Conservation (phyloP, 352 stramenopile species). For the Globisporangium carolinianum region DNA sequence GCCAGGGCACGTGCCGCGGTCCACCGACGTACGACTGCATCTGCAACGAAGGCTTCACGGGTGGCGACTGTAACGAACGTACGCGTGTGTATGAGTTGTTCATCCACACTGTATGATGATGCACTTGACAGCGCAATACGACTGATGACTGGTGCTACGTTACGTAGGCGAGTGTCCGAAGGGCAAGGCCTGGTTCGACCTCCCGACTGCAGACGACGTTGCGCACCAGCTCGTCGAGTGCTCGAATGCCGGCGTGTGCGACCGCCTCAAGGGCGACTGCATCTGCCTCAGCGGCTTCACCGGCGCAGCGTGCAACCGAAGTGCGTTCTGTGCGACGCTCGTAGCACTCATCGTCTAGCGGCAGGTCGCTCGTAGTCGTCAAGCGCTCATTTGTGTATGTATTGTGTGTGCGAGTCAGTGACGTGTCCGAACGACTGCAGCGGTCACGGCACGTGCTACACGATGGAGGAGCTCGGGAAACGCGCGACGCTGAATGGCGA, state of each 20-base stretch:
- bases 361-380: too few relatives aligned
- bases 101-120: too few relatives aligned
- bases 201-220: slow-evolving; percentile 33
- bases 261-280: slow-evolving; percentile 65
- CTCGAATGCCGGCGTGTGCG: slow-evolving; percentile 63
- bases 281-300: slow-evolving; percentile 56
- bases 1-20: slow-evolving; percentile 60
- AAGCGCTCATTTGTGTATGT: too few relatives aligned
- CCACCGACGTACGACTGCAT: slow-evolving; percentile 74
- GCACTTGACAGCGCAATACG: too few relatives aligned
- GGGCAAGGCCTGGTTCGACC: slow-evolving; percentile 66
- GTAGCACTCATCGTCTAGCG: too few relatives aligned
- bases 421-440: slow-evolving; percentile 66
- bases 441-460: slow-evolving; percentile 78
- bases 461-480: slow-evolving; percentile 70
- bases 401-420: slow-evolving; percentile 18
- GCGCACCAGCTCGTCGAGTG: slow-evolving; percentile 60
- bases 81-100: background rate
- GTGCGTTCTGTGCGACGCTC: slow-evolving; percentile 14
- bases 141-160: too few relatives aligned
- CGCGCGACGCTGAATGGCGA: slow-evolving; percentile 43
- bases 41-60: slow-evolving; percentile 70
- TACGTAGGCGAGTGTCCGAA: slow-evolving; percentile 35
- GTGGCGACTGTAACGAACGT: slow-evolving; percentile 64
- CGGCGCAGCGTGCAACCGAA: slow-evolving; percentile 61